These are phyloP conservation scores for Zygosaccharomyces sapae DNA, from an alignment of 1,139 yeast species.

Conservation along the genomic window DNA sequence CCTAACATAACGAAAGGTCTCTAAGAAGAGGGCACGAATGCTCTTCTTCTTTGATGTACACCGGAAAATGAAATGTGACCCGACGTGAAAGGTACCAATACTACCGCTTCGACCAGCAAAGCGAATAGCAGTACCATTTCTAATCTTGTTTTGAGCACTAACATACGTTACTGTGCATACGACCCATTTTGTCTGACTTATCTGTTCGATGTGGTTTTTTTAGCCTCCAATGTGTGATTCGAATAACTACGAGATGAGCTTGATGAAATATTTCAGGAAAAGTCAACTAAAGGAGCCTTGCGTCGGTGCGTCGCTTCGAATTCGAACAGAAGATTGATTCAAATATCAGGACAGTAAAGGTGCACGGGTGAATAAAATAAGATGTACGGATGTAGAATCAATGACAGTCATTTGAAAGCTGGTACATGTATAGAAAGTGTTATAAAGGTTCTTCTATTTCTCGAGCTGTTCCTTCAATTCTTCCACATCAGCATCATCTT, in stretches of 20 bases:
- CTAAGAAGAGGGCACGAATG: constrained; percentile 8
- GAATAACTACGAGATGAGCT: background rate
- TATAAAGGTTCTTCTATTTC: constrained; percentile 4
- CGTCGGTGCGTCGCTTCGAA: constrained; percentile 16
- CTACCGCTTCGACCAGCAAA: background rate
- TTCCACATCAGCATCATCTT: constrained; percentile 34
- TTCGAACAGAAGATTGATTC: background rate
- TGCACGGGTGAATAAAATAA: background rate
- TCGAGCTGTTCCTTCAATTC: constrained; percentile 29
- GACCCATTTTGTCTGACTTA: constrained; percentile 62
- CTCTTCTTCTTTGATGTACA: constrained; percentile 23
- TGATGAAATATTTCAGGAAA: background rate
- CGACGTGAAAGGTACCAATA: constrained; percentile 18
- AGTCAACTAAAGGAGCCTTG: background rate
- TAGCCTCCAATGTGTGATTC: background rate
- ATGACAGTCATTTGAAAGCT: constrained; percentile 1
- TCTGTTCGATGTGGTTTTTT: background rate
- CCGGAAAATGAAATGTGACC: constrained; percentile 35
- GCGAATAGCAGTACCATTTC: background rate
- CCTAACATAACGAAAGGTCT: background rate
- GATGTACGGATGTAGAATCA: constrained; percentile 14
- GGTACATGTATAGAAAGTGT: background rate
- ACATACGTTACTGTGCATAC: constrained; percentile 78
- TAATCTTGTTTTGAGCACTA: constrained; percentile 8
- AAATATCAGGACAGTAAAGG: background rate